Evolutionary conservation across 352 stramenopile species (phyloP).

Genomic region (Blastocystis sp.): DNA sequence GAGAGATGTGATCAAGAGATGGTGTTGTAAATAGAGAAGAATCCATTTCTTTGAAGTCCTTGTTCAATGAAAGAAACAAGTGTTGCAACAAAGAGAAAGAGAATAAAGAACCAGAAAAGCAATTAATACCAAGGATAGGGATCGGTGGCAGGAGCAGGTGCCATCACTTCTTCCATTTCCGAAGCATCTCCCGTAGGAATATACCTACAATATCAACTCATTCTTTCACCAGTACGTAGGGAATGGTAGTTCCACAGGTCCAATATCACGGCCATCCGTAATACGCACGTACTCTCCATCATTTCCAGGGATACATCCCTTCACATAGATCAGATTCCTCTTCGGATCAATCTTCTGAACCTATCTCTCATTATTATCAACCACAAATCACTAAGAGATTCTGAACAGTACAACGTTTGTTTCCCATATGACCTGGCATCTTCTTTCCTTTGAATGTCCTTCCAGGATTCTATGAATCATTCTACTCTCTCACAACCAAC

Average conservation of each 20-base stretch:
- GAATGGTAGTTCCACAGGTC: not conserved
- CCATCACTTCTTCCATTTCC: not conserved
- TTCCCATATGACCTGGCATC: slow-evolving; percentile 94
- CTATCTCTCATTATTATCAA: slow-evolving; percentile 66
- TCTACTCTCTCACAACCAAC: not conserved
- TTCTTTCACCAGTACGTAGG: slow-evolving; percentile 41
- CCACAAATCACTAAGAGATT: slow-evolving; percentile 76
- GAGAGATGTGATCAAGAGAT: not conserved
- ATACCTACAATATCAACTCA: not conserved
- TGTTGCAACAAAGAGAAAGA: not conserved
- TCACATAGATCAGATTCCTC: slow-evolving; percentile 85
- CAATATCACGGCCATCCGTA: not conserved
- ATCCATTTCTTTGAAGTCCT: not conserved
- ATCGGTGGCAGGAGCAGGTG: slow-evolving; percentile 24
- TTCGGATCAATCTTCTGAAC: slow-evolving; percentile 81
- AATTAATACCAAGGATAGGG: slow-evolving; percentile 51
- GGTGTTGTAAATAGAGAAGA: not conserved
- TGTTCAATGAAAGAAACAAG: not conserved
- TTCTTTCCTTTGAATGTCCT: slow-evolving; percentile 99
- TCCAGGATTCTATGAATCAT: slow-evolving; percentile 76
- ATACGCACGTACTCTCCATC: slow-evolving; percentile 69
- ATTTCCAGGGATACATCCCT: slow-evolving; percentile 81
- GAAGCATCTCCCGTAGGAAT: not conserved
- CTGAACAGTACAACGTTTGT: slow-evolving; percentile 80
- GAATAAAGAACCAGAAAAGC: not conserved